Percentiles rank a stretch among this genome's conserved stretches.
Conservation (phyloP, 768 basidiomycete species). For the Mycena capillaripes region DNA sequence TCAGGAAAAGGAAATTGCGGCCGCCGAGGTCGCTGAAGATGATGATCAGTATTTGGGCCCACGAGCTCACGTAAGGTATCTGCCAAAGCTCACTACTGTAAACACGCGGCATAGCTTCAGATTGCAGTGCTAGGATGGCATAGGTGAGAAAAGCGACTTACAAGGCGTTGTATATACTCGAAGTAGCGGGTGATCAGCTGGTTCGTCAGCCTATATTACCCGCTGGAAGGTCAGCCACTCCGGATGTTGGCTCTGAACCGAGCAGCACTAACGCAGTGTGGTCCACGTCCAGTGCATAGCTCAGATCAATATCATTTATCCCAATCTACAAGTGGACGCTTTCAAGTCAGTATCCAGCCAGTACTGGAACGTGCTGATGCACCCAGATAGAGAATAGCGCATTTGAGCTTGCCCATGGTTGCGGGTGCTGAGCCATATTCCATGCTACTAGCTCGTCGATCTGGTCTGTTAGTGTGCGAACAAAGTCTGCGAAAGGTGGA, state of each 20-base stretch:
- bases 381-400: conserved; percentile 57
- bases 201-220: conserved; percentile 43
- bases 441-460: conserved; percentile 53
- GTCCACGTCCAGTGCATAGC: conserved; percentile 45
- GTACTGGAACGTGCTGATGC: conserved; percentile 6
- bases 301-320: conserved; percentile 60
- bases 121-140: not conserved
- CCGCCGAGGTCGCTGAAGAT: conserved; percentile 50
- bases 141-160: conserved; percentile 34
- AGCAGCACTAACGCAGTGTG: conserved; percentile 36
- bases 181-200: conserved; percentile 52
- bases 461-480: conserved; percentile 56
- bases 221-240: conserved; percentile 3
- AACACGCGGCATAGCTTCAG: conserved; percentile 12
- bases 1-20: conserved; percentile 62
- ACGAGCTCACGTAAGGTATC: not conserved
- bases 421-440: conserved; percentile 45
- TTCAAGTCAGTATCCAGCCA: conserved; percentile 5
- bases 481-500: conserved; percentile 49
- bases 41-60: not conserved
- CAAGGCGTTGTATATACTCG: conserved; percentile 45
- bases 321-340: conserved; percentile 48
- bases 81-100: conserved; percentile 37
- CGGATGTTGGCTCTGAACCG: not conserved
- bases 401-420: conserved; percentile 54